Percentiles rank a stretch among this genome's conserved stretches.
Evolutionary conservation across 192 early-diverging fungal species (phyloP).

Genomic region (Umbelopsis sp.): DNA sequence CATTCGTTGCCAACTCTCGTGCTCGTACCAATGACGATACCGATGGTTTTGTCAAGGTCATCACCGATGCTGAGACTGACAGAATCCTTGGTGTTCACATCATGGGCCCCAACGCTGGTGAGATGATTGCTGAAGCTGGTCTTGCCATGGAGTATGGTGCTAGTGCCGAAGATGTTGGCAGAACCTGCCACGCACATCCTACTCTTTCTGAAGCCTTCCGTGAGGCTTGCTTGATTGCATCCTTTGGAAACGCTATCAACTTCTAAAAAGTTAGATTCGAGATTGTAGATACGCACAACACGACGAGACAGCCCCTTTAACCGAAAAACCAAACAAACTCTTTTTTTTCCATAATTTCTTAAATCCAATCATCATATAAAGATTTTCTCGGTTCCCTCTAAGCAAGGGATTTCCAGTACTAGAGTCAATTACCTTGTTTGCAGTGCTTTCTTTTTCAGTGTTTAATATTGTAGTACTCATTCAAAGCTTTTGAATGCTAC

Average conservation of each 20-base stretch:
- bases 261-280: constrained; percentile 49
- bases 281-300: constrained; percentile 21
- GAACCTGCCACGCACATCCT: constrained; percentile 97
- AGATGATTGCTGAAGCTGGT: constrained; percentile 98
- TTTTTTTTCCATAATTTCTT: neutral
- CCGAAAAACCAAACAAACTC: constrained; percentile 7
- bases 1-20: constrained; percentile 95
- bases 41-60: constrained; percentile 95
- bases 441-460: no score
- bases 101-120: constrained; percentile 97
- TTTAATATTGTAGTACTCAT: no score
- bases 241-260: constrained; percentile 81
- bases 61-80: constrained; percentile 94
- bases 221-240: constrained; percentile 93
- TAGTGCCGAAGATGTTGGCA: constrained; percentile 96
- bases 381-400: no score
- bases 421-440: no score
- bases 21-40: constrained; percentile 96
- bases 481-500: no score
- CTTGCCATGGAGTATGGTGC: constrained; percentile 98
- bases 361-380: neutral
- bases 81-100: constrained; percentile 97
- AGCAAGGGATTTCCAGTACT: no score
- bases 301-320: neutral
- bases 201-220: constrained; percentile 98